phyloP scores from a whole-genome alignment of 2,329 filamentous ascomycete genomes.

The Blumeriella jaapii region DNA sequence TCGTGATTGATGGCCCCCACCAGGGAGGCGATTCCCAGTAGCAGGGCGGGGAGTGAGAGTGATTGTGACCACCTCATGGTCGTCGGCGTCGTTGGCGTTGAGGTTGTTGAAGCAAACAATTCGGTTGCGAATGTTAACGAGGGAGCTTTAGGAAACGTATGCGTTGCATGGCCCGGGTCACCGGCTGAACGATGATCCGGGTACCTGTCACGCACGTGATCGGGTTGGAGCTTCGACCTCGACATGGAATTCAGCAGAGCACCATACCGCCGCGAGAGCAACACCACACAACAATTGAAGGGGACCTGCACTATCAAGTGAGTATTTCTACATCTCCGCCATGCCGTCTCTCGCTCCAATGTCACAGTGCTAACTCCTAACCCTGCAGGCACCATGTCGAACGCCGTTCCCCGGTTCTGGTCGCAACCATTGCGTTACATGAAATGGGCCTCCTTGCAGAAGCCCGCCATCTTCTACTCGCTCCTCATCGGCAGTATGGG shows the following conservation, averaged over 20 bases:
- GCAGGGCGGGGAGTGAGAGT: constrained; percentile 56
- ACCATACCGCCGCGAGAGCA: too few species aligned
- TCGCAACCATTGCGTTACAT: constrained; percentile 71
- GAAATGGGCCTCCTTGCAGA: constrained; percentile 78
- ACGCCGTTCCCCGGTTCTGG: constrained; percentile 67
- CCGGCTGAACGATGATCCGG: too few species aligned
- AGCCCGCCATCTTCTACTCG: constrained; percentile 86
- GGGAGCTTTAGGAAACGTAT: constrained; percentile 29
- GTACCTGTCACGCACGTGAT: constrained; percentile 14
- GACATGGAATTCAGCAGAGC: too few species aligned
- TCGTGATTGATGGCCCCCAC: constrained; percentile 68
- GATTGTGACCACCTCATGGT: constrained; percentile 68
- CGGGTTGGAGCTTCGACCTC: constrained; percentile 10
- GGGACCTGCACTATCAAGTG: constrained; percentile 27
- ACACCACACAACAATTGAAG: constrained; percentile 7
- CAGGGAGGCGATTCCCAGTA: constrained; percentile 53
- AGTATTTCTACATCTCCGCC: too few species aligned
- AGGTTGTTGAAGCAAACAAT: constrained; percentile 8
- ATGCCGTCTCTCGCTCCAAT: too few species aligned
- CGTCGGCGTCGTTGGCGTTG: constrained; percentile 18
- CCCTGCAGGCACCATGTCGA: constrained; percentile 42
- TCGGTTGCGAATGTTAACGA: too few species aligned
- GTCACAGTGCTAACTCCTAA: constrained; percentile 8
- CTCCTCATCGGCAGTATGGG: constrained; percentile 61
- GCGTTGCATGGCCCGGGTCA: constrained; percentile 18